Conservation (phyloP, 2,329 filamentous ascomycete genomes). For the Cladophialophora carrionii region DNA sequence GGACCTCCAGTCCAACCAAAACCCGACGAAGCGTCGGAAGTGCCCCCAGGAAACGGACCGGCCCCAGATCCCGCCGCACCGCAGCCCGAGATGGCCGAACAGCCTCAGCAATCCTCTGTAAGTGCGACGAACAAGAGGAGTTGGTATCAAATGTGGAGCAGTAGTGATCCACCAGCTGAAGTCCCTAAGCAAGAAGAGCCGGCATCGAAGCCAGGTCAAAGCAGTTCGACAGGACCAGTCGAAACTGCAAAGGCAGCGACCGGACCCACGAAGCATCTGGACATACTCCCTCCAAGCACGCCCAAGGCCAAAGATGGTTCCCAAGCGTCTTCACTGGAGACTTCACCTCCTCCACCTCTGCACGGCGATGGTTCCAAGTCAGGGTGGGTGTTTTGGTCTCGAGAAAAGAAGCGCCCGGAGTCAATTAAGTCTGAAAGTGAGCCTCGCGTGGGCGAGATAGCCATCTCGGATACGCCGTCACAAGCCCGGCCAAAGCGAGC, state of each 20-base stretch:
- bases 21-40: neutral
- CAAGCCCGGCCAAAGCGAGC: conserved; percentile 39
- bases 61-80: conserved; percentile 24
- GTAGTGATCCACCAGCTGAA: conserved; percentile 28
- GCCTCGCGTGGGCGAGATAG: conserved; percentile 36
- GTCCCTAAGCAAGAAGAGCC: conserved; percentile 8
- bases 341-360: conserved; percentile 34
- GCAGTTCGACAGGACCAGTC: neutral
- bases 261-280: conserved; percentile 25
- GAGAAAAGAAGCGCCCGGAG: conserved; percentile 31
- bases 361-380: conserved; percentile 32
- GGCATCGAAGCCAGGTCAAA: neutral
- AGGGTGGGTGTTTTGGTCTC: conserved; percentile 41
- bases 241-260: conserved; percentile 17
- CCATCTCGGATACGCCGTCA: conserved; percentile 37
- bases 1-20: neutral
- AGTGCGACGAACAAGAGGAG: conserved; percentile 44
- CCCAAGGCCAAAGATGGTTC: conserved; percentile 32
- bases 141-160: conserved; percentile 53
- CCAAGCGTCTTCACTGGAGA: conserved; percentile 33
- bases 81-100: conserved; percentile 35
- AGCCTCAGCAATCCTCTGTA: conserved; percentile 22
- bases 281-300: conserved; percentile 29
- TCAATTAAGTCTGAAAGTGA: conserved; percentile 29
- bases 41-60: neutral